Percentiles rank a stretch among this genome's conserved stretches.
These are phyloP conservation scores for Amanita jacksonii DNA, from an alignment of 768 basidiomycete genomes.

Conservation along the genomic window DNA sequence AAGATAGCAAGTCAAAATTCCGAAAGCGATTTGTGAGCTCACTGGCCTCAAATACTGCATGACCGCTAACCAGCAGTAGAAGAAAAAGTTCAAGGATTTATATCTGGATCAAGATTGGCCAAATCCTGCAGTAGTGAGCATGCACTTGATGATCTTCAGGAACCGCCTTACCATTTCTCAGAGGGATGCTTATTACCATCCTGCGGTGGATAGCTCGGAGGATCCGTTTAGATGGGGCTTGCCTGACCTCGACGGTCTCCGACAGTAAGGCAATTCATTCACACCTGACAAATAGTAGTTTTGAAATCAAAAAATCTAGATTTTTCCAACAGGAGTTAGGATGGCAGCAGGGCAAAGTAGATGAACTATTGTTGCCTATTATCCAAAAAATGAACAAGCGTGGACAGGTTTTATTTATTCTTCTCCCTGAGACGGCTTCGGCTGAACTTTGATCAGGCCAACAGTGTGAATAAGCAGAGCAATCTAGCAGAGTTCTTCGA, in stretches of 20 bases:
- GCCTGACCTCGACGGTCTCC: slow-evolving; percentile 90
- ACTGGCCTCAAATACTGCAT: background rate
- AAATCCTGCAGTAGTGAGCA: slow-evolving; percentile 76
- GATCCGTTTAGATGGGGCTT: slow-evolving; percentile 96
- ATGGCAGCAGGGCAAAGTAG: slow-evolving; percentile 77
- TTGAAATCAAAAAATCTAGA: slow-evolving; percentile 26
- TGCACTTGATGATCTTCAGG: background rate
- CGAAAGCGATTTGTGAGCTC: slow-evolving; percentile 70
- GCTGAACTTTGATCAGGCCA: slow-evolving; percentile 30
- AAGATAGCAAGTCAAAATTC: slow-evolving; percentile 70
- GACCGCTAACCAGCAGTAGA: slow-evolving; percentile 34
- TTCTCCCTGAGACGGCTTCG: background rate
- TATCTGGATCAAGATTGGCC: slow-evolving; percentile 85
- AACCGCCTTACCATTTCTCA: slow-evolving; percentile 20
- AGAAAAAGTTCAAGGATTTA: slow-evolving; percentile 80
- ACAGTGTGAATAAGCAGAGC: slow-evolving; percentile 65
- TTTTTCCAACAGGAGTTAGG: slow-evolving; percentile 71
- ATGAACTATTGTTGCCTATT: slow-evolving; percentile 86
- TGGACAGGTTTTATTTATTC: slow-evolving; percentile 42
- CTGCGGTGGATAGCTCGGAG: slow-evolving; percentile 81
- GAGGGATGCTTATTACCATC: slow-evolving; percentile 91
- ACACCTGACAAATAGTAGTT: background rate
- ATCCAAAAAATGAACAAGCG: slow-evolving; percentile 84
- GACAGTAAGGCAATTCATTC: slow-evolving; percentile 43
- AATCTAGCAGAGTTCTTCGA: slow-evolving; percentile 73